A percentile compares a stretch with the other conserved stretches of the same genome.
phyloP scores from a whole-genome alignment of 441 rosid species.

The Populus hybrid region DNA sequence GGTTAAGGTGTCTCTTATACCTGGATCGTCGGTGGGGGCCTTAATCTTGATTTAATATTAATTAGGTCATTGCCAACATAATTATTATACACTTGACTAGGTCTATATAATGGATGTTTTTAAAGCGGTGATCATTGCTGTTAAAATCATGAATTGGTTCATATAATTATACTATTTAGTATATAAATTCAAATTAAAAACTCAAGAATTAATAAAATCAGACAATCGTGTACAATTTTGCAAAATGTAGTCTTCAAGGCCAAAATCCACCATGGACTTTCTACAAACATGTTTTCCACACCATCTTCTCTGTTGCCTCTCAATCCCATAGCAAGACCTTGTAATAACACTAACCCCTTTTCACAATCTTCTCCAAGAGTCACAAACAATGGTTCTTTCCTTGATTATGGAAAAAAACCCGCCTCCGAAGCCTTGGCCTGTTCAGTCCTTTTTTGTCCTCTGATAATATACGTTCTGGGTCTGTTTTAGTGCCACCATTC shows the following conservation, averaged over 20 bases:
- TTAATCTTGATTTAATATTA: neutral
- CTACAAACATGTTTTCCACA: conserved; percentile 39
- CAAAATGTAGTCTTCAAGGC: conserved; percentile 56
- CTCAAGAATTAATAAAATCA: no score
- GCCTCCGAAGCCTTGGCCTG: conserved; percentile 14
- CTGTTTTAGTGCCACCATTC: conserved; percentile 28
- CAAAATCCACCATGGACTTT: conserved; percentile 51
- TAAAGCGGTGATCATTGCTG: neutral
- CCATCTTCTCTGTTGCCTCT: conserved; percentile 42
- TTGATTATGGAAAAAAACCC: no score
- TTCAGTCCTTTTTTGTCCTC: conserved; percentile 47
- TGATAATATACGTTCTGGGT: conserved; percentile 44
- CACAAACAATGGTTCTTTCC: neutral
- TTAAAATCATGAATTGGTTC: no score
- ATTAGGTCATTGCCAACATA: neutral
- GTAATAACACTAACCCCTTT: conserved; percentile 39
- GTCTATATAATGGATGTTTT: neutral
- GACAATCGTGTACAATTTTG: conserved; percentile 15
- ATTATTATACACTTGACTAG: neutral
- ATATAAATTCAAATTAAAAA: no score
- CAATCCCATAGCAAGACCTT: conserved; percentile 53
- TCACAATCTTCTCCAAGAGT: conserved; percentile 53
- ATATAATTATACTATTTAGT: no score
- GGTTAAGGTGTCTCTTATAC: no score
- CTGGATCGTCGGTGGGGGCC: neutral